Evolutionary conservation across 1,284 basidiomycete genomes (phyloP).

Genomic region (Erythrobasidium hasegawianum): DNA sequence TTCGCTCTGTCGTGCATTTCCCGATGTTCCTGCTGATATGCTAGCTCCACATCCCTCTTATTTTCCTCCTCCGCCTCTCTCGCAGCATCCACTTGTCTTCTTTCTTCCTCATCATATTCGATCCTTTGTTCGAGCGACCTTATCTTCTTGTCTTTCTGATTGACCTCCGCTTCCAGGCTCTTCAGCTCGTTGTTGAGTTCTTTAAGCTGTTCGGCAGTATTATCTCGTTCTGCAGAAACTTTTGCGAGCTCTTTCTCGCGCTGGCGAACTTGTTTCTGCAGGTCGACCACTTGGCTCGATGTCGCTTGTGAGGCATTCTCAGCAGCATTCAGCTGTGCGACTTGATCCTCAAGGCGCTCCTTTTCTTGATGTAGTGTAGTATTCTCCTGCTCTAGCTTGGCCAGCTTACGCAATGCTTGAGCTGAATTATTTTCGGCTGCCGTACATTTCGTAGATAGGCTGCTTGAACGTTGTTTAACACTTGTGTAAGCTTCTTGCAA

Average conservation of each 20-base stretch:
- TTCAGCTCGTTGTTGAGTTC: not conserved
- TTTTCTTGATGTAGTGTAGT: no score
- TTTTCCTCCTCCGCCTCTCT: not conserved
- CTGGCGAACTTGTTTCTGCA: not conserved
- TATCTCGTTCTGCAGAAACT: not conserved
- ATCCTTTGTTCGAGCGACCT: not conserved
- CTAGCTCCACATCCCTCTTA: not conserved
- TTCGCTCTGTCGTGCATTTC: not conserved
- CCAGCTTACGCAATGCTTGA: no score
- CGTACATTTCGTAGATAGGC: no score
- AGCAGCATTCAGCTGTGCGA: not conserved
- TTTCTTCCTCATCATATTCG: not conserved
- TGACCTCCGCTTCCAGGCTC: not conserved
- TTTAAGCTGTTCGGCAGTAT: not conserved
- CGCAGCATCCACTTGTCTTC: not conserved
- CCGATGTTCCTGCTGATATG: not conserved
- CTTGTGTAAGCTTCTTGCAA: no score
- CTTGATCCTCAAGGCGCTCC: not conserved
- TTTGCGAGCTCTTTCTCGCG: not conserved
- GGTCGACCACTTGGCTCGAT: not conserved
- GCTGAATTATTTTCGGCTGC: no score
- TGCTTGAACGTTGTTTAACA: no score
- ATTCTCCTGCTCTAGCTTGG: no score
- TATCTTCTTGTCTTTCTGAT: constrained; percentile 3
- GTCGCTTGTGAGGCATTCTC: not conserved